Evolutionary conservation across 2,329 filamentous ascomycete species (phyloP).

Genomic region (Purpureocillium takamizusanense): DNA sequence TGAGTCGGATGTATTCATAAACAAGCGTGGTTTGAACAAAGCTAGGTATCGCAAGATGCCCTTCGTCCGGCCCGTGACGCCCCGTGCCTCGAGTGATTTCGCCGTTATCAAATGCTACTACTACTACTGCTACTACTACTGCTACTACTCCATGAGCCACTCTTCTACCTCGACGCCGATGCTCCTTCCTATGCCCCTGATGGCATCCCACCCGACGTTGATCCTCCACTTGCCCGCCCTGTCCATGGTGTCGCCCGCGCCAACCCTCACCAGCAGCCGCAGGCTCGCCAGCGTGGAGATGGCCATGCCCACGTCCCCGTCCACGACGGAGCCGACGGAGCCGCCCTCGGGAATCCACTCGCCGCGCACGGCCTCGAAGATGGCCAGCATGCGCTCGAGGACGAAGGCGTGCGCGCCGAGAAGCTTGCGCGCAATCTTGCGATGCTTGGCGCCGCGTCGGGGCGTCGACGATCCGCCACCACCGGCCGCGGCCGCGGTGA

Average conservation of each 20-base stretch:
- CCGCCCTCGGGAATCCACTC: constrained; percentile 38
- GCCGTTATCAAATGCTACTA: no score
- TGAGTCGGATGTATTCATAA: no score
- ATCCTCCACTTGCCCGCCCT: constrained; percentile 66
- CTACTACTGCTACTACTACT: no score
- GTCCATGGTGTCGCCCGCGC: constrained; percentile 55
- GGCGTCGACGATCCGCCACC: background rate
- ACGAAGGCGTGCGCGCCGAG: constrained; percentile 70
- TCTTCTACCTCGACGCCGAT: constrained; percentile 74
- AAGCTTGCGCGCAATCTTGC: constrained; percentile 68
- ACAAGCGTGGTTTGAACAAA: no score
- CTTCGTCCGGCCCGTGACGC: no score
- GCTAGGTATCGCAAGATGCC: no score
- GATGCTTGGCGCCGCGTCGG: constrained; percentile 42
- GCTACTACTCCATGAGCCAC: constrained; percentile 55
- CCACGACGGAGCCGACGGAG: constrained; percentile 23
- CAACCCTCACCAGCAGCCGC: constrained; percentile 58
- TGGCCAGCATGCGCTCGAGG: constrained; percentile 69
- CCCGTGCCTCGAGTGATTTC: no score
- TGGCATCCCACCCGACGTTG: constrained; percentile 70
- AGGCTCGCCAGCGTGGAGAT: constrained; percentile 67
- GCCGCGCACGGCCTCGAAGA: constrained; percentile 57
- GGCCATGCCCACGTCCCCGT: constrained; percentile 51
- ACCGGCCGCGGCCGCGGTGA: constrained; percentile 19
- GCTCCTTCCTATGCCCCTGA: constrained; percentile 59